phyloP scores from a whole-genome alignment of 441 rosid genomes.

The Sinapis alba region DNA sequence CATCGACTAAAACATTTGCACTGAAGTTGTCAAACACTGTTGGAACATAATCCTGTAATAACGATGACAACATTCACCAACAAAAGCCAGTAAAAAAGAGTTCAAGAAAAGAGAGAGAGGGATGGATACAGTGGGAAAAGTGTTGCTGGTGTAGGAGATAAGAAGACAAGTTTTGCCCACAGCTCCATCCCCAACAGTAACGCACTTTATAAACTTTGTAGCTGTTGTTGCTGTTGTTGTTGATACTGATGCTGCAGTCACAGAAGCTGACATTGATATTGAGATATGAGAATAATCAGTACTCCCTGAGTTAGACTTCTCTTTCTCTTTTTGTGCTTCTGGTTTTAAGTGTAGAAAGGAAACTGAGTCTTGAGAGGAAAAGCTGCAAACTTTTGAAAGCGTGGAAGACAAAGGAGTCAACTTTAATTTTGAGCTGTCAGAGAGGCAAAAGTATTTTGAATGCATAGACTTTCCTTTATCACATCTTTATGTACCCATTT shows the following conservation, averaged over 20 bases:
- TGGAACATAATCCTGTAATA: constrained; percentile 59
- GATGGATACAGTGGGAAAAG: constrained; percentile 51
- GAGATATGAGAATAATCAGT: constrained; percentile 4
- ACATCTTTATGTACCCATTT: constrained; percentile 14
- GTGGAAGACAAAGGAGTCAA: constrained; percentile 36
- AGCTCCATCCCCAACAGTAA: constrained; percentile 75
- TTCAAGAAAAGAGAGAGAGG: constrained; percentile 15
- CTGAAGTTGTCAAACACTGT: constrained; percentile 67
- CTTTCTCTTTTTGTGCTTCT: constrained; percentile 17
- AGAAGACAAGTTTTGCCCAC: constrained; percentile 73
- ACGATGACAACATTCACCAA: constrained; percentile 18
- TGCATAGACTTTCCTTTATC: constrained; percentile 14
- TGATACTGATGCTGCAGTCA: constrained; percentile 37
- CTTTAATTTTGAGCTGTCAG: constrained; percentile 84
- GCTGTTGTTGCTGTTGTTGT: constrained; percentile 54
- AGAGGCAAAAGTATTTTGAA: constrained; percentile 46
- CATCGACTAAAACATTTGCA: constrained; percentile 58
- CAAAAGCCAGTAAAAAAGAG: background rate
- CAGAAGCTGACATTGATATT: constrained; percentile 43
- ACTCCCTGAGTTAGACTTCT: background rate
- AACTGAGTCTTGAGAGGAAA: constrained; percentile 20
- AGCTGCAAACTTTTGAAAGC: constrained; percentile 27
- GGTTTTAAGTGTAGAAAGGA: constrained; percentile 29
- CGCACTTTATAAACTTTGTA: constrained; percentile 66
- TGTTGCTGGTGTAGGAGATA: constrained; percentile 67